A percentile compares a stretch with the other conserved stretches of the same genome.
These are phyloP conservation scores for Erodium texanum DNA, from an alignment of 441 rosid species.

Conservation along the genomic window DNA sequence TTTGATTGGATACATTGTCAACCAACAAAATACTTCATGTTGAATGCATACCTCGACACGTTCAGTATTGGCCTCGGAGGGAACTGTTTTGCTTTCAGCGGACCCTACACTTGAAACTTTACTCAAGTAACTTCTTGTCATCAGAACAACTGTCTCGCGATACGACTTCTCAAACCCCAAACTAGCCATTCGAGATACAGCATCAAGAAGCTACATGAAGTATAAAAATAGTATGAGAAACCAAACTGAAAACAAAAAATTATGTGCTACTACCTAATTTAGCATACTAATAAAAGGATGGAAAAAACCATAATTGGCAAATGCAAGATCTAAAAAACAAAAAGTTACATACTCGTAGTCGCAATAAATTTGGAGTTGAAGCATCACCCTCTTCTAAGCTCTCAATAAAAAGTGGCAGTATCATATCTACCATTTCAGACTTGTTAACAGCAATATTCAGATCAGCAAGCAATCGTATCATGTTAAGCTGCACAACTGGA, in stretches of 20 bases:
- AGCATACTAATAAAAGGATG: slow-evolving; percentile 9
- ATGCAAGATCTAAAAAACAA: slow-evolving; percentile 22
- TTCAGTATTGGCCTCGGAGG: slow-evolving; percentile 77
- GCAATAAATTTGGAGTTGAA: slow-evolving; percentile 69
- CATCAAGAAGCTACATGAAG: slow-evolving; percentile 88
- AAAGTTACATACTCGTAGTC: slow-evolving; percentile 67
- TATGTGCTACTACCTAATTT: slow-evolving; percentile 7
- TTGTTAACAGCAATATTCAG: slow-evolving; percentile 77
- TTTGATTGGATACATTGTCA: slow-evolving; percentile 23
- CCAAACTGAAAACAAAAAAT: not conserved
- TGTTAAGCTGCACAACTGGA: slow-evolving; percentile 74
- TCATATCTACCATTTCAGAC: slow-evolving; percentile 94
- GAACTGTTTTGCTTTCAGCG: slow-evolving; percentile 80
- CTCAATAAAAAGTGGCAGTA: slow-evolving; percentile 92
- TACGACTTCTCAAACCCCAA: slow-evolving; percentile 97
- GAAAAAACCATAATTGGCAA: slow-evolving; percentile 19
- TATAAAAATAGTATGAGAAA: slow-evolving; percentile 24
- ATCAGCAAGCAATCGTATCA: slow-evolving; percentile 85
- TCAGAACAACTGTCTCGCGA: slow-evolving; percentile 97
- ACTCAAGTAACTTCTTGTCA: slow-evolving; percentile 91
- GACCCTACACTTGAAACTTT: slow-evolving; percentile 69
- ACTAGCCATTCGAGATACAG: slow-evolving; percentile 90
- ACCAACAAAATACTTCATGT: slow-evolving; percentile 16
- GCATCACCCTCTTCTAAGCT: slow-evolving; percentile 98
- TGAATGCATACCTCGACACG: slow-evolving; percentile 67